Percentiles rank a stretch among this genome's conserved stretches.
Conservation (phyloP, 768 basidiomycete genomes). For the Xanthoconium stramineum region DNA sequence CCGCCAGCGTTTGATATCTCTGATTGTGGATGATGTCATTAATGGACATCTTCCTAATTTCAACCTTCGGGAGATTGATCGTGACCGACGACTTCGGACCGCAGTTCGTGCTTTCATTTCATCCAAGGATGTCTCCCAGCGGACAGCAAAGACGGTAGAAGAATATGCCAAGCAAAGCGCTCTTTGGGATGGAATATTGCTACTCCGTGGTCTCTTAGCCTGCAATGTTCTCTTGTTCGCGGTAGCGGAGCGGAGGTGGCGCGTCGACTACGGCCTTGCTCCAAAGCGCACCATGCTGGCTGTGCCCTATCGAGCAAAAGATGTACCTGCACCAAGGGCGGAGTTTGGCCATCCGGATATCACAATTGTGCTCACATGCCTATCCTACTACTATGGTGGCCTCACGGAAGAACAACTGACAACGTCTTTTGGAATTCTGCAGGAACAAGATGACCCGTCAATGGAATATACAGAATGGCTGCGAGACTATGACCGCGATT, state of each 20-base stretch:
- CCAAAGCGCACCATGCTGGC: not conserved
- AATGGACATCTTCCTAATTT: not conserved
- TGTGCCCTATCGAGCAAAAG: not conserved
- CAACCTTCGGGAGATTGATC: not conserved
- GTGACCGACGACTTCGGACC: not conserved
- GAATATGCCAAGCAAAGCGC: not conserved
- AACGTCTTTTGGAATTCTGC: not conserved
- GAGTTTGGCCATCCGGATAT: not conserved
- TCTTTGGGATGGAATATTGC: no score
- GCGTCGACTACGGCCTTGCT: no score
- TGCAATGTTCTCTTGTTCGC: not conserved
- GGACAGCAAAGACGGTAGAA: not conserved
- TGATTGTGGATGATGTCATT: no score
- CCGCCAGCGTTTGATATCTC: no score
- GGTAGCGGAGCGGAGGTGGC: not conserved
- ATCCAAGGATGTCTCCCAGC: not conserved
- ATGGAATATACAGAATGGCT: not conserved
- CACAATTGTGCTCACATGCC: no score
- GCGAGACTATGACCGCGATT: no score
- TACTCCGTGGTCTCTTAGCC: no score
- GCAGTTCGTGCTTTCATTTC: not conserved
- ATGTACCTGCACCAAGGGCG: not conserved
- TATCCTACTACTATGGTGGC: not conserved
- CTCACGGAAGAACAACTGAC: not conserved
- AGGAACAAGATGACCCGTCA: not conserved